A percentile compares a stretch with the other conserved stretches of the same genome.
These are phyloP conservation scores for Phellopilus nigrolimitatus DNA, from an alignment of 1,284 basidiomycete genomes.

Conservation along the genomic window DNA sequence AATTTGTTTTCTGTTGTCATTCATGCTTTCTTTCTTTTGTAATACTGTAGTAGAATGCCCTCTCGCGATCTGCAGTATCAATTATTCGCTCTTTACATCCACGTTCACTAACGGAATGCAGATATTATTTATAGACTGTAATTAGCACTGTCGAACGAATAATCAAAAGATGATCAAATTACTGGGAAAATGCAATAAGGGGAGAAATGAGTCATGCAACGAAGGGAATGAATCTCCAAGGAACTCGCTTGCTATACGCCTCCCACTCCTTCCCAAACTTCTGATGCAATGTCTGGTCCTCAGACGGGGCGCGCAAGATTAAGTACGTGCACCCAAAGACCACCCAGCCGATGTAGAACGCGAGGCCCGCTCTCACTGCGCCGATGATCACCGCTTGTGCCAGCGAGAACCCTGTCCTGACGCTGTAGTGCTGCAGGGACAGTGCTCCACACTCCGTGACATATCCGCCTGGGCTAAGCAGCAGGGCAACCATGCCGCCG, in stretches of 20 bases:
- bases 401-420: neutral
- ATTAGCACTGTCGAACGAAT: neutral
- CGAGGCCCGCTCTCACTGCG: conserved; percentile 4
- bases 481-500: conserved; percentile 4
- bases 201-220: neutral
- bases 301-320: conserved; percentile 8
- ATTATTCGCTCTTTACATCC: neutral
- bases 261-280: conserved; percentile 22
- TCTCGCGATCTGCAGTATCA: no score
- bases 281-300: conserved; percentile 20
- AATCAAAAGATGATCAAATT: neutral
- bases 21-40: no score
- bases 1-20: no score
- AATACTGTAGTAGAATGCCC: no score
- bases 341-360: conserved; percentile 10
- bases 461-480: conserved; percentile 3
- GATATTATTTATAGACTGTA: neutral
- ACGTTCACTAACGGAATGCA: neutral
- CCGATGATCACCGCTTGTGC: neutral
- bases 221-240: conserved; percentile 21
- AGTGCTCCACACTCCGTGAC: conserved; percentile 3
- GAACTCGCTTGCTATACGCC: conserved; percentile 17
- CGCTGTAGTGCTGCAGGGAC: neutral
- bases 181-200: no score
- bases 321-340: conserved; percentile 9